Evolutionary conservation across 2,329 filamentous ascomycete genomes (phyloP).

Genomic region (Acrocalymma vagum): DNA sequence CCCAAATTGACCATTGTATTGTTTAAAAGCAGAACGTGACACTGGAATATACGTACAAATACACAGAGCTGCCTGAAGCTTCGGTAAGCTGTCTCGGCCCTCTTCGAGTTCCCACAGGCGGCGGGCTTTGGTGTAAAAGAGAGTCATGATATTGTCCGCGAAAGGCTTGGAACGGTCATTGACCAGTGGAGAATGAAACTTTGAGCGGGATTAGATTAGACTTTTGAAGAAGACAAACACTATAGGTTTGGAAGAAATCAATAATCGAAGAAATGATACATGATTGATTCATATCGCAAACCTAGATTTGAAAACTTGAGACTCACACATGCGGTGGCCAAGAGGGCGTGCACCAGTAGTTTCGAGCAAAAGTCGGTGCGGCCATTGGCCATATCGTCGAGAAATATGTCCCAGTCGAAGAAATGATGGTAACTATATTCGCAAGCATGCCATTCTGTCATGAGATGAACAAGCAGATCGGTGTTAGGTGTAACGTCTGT

Average conservation of each 20-base stretch:
- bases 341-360: constrained; percentile 38
- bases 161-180: constrained; percentile 38
- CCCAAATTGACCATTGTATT: no score
- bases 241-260: no score
- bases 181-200: constrained; percentile 36
- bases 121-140: constrained; percentile 38
- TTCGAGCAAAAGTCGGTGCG: constrained; percentile 37
- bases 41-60: constrained; percentile 29
- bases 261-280: constrained; percentile 2
- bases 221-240: background rate
- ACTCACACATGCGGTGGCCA: constrained; percentile 42
- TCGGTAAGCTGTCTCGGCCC: constrained; percentile 29
- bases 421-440: constrained; percentile 40
- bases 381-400: constrained; percentile 35
- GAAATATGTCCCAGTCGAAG: constrained; percentile 38
- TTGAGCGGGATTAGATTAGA: background rate
- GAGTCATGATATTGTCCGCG: constrained; percentile 30
- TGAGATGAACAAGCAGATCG: constrained; percentile 27
- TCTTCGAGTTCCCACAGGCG: constrained; percentile 37
- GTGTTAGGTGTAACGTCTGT: constrained; percentile 29
- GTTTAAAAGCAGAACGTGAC: no score
- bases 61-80: constrained; percentile 34
- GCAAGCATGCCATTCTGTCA: constrained; percentile 34
- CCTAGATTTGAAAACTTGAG: background rate
- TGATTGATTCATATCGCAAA: background rate